Evolutionary conservation across 176 grass and related monocot genomes (phyloP), one percentile per base, ranked within the genome.

Genomic region (Dendrocalamus sinicus): DNA sequence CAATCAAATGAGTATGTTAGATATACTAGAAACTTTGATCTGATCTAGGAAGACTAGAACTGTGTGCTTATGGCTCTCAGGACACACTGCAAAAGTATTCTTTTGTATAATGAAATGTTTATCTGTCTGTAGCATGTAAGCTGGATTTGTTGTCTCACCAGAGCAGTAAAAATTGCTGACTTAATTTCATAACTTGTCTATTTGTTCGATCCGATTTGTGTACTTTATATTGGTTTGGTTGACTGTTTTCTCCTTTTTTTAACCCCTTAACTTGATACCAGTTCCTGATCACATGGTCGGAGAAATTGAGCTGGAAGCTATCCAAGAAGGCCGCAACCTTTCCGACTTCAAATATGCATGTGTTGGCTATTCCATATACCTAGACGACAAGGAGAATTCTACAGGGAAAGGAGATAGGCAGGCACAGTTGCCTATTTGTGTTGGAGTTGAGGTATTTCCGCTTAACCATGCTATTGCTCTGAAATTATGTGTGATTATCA

Each of bases 261-360:
- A 32, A 17, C 8, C 43, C 43, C 43, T 44, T 44, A 72, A 73
- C 55, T 84, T 82, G 11, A 28, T 78, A 84, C 32, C 88, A 98
- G 96, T 98, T 73, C 88, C 93, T 70, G 89, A 83, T 20, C 86
- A 84, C 48, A 84, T 92, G 86, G 82, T 98, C 12, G 91, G 93
- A 67, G 90, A 98, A 94, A 89, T 94, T 79, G 96, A 95, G 67
- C 74, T 91, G 46, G 90, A 94, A 87, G 93, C 91, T 81, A 80
- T 91, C 73, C 85, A 88, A 89, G 96, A 92, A 89, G 96, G 96
- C 39, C 90, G 88, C 70, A 81, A 75, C 72, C 90, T 98, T 54
- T 91, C 91, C 17, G 75, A 98, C 51, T 98, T 98, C 84, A 98
- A 87, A 81, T 95, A 98, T 84, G 88, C 70, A 71, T 98, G 96